These are phyloP conservation scores for Aspergillus alliaceus DNA, from an alignment of 2,329 filamentous ascomycete species.

Conservation along the genomic window DNA sequence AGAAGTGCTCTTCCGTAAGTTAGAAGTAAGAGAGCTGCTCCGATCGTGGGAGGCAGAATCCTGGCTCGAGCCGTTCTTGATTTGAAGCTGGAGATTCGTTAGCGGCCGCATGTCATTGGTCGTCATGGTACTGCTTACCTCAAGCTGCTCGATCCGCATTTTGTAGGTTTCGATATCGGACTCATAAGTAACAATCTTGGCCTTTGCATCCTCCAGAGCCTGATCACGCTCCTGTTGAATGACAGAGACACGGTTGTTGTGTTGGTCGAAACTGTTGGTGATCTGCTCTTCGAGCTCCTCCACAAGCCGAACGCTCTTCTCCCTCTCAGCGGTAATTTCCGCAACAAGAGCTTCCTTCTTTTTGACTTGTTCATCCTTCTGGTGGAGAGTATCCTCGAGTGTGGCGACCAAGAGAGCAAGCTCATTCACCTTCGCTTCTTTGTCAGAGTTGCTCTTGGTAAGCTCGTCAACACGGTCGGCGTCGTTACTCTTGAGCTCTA, in stretches of 20 bases:
- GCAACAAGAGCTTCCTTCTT: constrained; percentile 49
- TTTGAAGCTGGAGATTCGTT: constrained; percentile 34
- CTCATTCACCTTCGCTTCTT: constrained; percentile 58
- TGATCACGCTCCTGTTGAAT: constrained; percentile 72
- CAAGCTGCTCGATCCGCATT: constrained; percentile 64
- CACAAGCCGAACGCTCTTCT: constrained; percentile 87
- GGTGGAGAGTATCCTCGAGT: constrained; percentile 45
- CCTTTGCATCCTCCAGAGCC: constrained; percentile 76
- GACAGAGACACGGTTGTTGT: constrained; percentile 85
- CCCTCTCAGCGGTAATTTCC: constrained; percentile 64
- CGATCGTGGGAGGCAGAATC: constrained; percentile 50
- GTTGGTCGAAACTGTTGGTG: constrained; percentile 91
- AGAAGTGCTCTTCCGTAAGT: constrained; percentile 80
- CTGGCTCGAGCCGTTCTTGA: constrained; percentile 40
- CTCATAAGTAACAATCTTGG: constrained; percentile 63
- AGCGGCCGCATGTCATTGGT: constrained; percentile 10
- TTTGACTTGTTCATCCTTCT: constrained; percentile 46
- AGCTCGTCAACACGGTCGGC: constrained; percentile 39
- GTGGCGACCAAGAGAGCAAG: constrained; percentile 51
- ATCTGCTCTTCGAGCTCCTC: constrained; percentile 97
- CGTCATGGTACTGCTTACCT: constrained; percentile 57
- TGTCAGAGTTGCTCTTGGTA: constrained; percentile 37
- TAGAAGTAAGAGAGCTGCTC: constrained; percentile 62
- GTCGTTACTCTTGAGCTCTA: constrained; percentile 38
- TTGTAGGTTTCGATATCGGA: constrained; percentile 63